Conservation (phyloP, 1,284 basidiomycete genomes). For the Rugosomyces carneus region DNA sequence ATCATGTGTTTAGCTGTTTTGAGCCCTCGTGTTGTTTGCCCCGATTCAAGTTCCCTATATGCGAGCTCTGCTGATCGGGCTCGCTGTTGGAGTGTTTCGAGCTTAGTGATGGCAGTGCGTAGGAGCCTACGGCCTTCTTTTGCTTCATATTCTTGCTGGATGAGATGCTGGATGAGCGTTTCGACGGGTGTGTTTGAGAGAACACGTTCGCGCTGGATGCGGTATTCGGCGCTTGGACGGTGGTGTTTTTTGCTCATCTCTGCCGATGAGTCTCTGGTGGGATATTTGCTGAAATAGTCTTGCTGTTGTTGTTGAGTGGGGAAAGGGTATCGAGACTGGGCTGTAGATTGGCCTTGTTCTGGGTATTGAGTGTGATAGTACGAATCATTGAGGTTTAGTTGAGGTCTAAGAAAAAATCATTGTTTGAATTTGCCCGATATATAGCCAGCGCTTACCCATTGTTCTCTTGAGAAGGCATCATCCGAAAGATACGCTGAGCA, state of each 20-base stretch:
- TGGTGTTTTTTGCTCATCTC: background rate
- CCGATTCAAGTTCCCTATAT: conserved; percentile 19
- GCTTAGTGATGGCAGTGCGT: conserved; percentile 22
- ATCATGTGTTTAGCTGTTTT: conserved; percentile 22
- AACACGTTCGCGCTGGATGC: conserved; percentile 21
- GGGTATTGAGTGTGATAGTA: conserved; percentile 1
- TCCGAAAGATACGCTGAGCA: background rate
- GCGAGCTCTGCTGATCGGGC: conserved; percentile 21
- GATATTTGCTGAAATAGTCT: background rate
- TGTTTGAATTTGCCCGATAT: background rate
- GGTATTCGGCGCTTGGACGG: conserved; percentile 14
- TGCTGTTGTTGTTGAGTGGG: background rate
- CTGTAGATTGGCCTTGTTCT: background rate
- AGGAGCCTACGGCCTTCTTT: conserved; percentile 25
- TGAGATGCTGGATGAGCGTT: conserved; percentile 22
- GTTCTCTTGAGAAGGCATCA: background rate
- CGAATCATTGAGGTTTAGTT: conserved; percentile 1
- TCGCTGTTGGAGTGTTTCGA: conserved; percentile 21
- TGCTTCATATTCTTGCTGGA: conserved; percentile 22
- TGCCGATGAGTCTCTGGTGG: background rate
- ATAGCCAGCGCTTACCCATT: conserved; percentile 10
- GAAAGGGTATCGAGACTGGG: background rate
- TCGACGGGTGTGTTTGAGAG: conserved; percentile 22
- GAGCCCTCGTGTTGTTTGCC: conserved; percentile 19
- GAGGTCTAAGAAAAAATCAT: conserved; percentile 1